Evolutionary conservation across 352 stramenopile genomes (phyloP), one percentile per base, ranked within the genome.

Genomic region (Globisporangium recalcitrans): DNA sequence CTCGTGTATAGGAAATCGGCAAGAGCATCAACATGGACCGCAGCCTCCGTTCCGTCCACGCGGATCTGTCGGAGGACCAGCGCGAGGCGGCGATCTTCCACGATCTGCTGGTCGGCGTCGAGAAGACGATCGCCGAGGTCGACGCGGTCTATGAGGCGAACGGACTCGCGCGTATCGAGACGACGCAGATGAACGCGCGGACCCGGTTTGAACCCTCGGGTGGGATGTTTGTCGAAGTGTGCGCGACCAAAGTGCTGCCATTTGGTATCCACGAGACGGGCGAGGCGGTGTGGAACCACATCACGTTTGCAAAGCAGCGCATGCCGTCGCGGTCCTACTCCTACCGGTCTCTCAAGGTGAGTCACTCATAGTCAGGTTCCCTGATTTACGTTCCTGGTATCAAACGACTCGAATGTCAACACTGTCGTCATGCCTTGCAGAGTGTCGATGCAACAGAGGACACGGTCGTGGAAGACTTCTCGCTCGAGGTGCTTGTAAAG

Each of bases 241-340:
- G 61, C 14, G 65, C 63, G 3, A 68, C 67, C 52, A 74, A 75
- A 36, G 58, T 62, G 9, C 54, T 81, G 14, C 73, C 73, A 14
- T 81, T 75, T 53, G 38, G 42, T 3, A 58, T 67, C 27, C 56
- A 70, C 1, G 69, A 72, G 16, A 60, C 70, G n/a, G 42, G 54
- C 3, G 61, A 68, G n/a, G 73, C 65, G 10, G 76, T 78, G 59
- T 81, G 73, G 71, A 70, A 71, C 22, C 76, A 78, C 34, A 70
- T 73, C 19, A 64, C 60, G n/a, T 67, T 52, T 22, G 66, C 68
- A 3, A 72, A 70, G 9, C 64, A 71, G 38, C 42, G 44, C 5
- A 53, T 67, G 0, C 69, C 73, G 0, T 75, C 73, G 13, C 60
- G 51, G 24, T 82, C 71, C 42, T 73, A 77, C 42, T 60, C 71